Evolutionary conservation across 1,284 basidiomycete species (phyloP).

Genomic region (Anthracocystis setariae): DNA sequence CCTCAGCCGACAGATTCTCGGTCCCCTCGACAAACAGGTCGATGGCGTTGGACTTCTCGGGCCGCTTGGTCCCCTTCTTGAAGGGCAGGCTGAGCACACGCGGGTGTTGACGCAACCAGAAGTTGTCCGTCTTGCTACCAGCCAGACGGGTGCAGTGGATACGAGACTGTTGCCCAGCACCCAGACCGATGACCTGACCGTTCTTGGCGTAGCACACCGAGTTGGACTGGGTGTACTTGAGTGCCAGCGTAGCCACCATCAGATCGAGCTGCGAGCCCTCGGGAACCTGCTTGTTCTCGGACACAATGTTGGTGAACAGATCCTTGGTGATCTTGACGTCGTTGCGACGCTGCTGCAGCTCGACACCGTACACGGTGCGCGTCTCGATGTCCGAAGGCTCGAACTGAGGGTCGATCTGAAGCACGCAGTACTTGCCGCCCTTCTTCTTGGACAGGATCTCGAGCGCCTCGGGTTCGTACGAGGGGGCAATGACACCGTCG

Average conservation of each 20-base stretch:
- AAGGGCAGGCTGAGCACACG: constrained; percentile 90
- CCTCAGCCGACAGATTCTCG: constrained; percentile 68
- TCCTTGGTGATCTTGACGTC: constrained; percentile 84
- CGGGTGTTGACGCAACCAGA: constrained; percentile 98
- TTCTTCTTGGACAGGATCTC: constrained; percentile 96
- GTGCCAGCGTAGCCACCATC: constrained; percentile 81
- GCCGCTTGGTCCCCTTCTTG: constrained; percentile 96
- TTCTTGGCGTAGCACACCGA: constrained; percentile 95
- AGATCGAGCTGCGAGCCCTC: constrained; percentile 61
- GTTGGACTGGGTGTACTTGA: constrained; percentile 99
- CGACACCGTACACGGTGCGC: constrained; percentile 92
- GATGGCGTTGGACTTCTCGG: constrained; percentile 97
- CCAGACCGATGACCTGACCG: constrained; percentile 93
- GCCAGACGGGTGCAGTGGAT: constrained; percentile 99
- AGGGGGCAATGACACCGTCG: constrained; percentile 96
- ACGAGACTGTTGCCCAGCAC: constrained; percentile 96
- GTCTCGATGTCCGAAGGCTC: constrained; percentile 75
- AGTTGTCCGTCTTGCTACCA: constrained; percentile 96
- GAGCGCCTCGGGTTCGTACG: constrained; percentile 86
- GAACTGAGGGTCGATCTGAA: constrained; percentile 70
- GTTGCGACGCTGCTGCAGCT: constrained; percentile 90
- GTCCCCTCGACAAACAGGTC: constrained; percentile 92
- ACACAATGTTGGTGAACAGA: constrained; percentile 89
- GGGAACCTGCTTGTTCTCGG: constrained; percentile 78
- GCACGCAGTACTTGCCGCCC: constrained; percentile 96